phyloP scores from a whole-genome alignment of 345 rosid species.

The Excoecaria cochinchinensis region DNA sequence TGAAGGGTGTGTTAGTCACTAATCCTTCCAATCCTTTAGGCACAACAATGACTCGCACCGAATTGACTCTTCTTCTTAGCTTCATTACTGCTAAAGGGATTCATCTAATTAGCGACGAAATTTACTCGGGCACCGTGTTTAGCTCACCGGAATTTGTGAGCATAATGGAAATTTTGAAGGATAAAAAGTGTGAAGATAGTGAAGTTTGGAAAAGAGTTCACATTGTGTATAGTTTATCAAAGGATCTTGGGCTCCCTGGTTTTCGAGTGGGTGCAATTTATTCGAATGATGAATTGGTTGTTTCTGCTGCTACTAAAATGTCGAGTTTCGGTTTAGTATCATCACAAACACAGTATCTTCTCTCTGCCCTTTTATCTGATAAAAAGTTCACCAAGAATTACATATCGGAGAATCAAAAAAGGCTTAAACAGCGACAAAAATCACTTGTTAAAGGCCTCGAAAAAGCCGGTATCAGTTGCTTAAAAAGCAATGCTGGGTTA shows the following conservation, averaged over 20 bases:
- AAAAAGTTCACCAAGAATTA: conserved; percentile 63
- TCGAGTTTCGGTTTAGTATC: conserved; percentile 85
- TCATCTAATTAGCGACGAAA: conserved; percentile 78
- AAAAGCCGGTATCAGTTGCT: conserved; percentile 52
- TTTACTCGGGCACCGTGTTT: conserved; percentile 79
- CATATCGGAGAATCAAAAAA: conserved; percentile 52
- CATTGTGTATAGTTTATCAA: conserved; percentile 69
- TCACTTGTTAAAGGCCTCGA: conserved; percentile 60
- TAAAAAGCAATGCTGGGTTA: conserved; percentile 70
- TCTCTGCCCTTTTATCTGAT: conserved; percentile 66
- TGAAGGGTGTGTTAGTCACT: conserved; percentile 72
- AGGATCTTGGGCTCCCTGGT: conserved; percentile 81
- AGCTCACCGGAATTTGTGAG: conserved; percentile 60
- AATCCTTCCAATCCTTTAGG: conserved; percentile 88
- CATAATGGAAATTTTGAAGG: conserved; percentile 63
- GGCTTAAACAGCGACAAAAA: conserved; percentile 51
- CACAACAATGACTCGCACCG: conserved; percentile 55
- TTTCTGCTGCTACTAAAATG: conserved; percentile 81
- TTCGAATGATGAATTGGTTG: conserved; percentile 62
- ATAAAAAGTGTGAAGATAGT: conserved; percentile 44
- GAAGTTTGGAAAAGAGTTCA: conserved; percentile 60
- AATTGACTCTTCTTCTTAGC: conserved; percentile 60
- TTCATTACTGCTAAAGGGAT: conserved; percentile 54
- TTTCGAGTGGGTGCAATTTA: conserved; percentile 84
- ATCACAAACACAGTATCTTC: conserved; percentile 73